A percentile compares a stretch with the other conserved stretches of the same genome.
Conservation (phyloP, 768 basidiomycete species). For the Panaeolus papilionaceus region DNA sequence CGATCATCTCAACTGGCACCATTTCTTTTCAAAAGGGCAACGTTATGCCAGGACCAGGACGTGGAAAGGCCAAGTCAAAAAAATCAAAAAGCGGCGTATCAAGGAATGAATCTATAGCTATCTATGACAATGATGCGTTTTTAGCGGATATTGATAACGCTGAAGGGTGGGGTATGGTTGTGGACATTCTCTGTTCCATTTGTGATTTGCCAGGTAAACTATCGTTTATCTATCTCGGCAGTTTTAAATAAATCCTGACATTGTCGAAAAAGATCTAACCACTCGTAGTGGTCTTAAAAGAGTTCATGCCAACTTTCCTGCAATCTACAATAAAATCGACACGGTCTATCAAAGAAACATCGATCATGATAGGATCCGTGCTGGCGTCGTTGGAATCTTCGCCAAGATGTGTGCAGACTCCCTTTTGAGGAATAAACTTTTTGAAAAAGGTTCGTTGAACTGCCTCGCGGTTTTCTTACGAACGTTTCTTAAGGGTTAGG, state of each 20-base stretch:
- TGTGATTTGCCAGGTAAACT: conserved; percentile 61
- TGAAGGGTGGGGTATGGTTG: conserved; percentile 54
- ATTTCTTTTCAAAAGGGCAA: not conserved
- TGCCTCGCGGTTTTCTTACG: not conserved
- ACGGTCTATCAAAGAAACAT: conserved; percentile 49
- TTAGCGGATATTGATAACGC: conserved; percentile 53
- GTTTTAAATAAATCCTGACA: too few species aligned
- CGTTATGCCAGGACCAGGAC: conserved; percentile 28
- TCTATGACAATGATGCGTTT: conserved; percentile 32
- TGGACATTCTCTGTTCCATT: conserved; percentile 51
- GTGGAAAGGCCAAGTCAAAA: conserved; percentile 20
- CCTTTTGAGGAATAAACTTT: conserved; percentile 63
- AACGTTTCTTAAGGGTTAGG: conserved; percentile 1
- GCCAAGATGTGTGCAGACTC: conserved; percentile 69
- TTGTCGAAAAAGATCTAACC: conserved; percentile 50
- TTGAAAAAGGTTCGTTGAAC: conserved; percentile 52
- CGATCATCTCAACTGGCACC: not conserved
- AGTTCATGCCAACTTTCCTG: conserved; percentile 62
- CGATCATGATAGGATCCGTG: conserved; percentile 53
- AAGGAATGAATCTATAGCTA: conserved; percentile 7
- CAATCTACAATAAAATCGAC: conserved; percentile 56
- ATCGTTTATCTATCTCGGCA: not conserved
- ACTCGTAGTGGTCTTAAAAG: conserved; percentile 67
- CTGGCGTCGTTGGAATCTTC: conserved; percentile 66
- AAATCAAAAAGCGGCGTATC: conserved; percentile 21